Conservation (phyloP, 176 grass and related monocot species). For the Oropetium thomaeum region DNA sequence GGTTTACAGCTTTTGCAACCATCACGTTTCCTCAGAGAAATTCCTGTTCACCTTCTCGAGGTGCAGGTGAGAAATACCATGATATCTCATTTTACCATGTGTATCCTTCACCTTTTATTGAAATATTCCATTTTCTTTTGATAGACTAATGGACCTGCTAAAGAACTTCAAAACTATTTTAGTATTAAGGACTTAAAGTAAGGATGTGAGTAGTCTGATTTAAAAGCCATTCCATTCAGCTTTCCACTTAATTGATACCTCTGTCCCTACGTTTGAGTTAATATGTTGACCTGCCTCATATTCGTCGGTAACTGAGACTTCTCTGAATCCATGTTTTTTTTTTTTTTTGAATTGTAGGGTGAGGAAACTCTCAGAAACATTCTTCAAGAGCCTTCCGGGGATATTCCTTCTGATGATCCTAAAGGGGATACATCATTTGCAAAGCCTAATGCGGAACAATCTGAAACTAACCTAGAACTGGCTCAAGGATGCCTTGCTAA, state of each 20-base stretch:
- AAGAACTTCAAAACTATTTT: conserved; percentile 3
- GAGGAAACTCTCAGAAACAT: conserved; percentile 18
- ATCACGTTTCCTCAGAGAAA: conserved; percentile 91
- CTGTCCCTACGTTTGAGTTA: background rate
- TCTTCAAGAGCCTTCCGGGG: background rate
- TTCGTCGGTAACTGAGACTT: background rate
- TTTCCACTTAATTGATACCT: background rate
- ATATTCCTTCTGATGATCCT: conserved; percentile 21
- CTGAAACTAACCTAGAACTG: conserved; percentile 42
- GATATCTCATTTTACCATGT: conserved; percentile 2
- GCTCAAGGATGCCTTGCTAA: conserved; percentile 60
- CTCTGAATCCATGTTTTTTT: conserved; percentile 1
- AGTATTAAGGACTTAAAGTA: background rate
- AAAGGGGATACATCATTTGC: conserved; percentile 26
- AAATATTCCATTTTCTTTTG: background rate
- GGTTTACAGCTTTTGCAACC: conserved; percentile 72
- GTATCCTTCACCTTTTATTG: background rate
- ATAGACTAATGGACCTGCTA: background rate
- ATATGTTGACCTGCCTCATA: background rate
- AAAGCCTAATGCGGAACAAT: conserved; percentile 27
- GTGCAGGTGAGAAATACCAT: conserved; percentile 58
- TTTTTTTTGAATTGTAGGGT: conserved; percentile 25
- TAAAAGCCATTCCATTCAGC: background rate
- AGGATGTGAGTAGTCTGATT: background rate
- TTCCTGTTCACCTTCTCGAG: conserved; percentile 77